These are phyloP conservation scores for Vanilla planifolia DNA, from an alignment of 106 monocot genomes.

Conservation along the genomic window DNA sequence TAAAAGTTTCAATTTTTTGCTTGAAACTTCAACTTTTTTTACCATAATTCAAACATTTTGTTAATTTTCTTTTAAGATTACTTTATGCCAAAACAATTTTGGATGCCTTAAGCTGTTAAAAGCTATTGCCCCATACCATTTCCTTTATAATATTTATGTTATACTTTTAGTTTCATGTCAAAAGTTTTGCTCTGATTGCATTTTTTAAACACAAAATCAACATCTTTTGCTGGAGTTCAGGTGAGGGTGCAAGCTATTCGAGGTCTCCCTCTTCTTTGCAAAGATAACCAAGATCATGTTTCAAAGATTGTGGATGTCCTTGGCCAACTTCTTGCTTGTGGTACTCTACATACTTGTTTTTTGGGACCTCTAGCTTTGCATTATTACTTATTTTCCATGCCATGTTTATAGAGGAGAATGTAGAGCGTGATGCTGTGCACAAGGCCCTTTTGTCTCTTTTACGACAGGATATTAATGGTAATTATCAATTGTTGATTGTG, in stretches of 20 bases:
- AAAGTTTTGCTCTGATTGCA: too few relatives aligned
- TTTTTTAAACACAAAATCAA: neutral
- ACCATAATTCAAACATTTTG: too few relatives aligned
- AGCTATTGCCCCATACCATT: too few relatives aligned
- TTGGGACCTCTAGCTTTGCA: constrained; percentile 1
- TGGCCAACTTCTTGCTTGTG: constrained; percentile 76
- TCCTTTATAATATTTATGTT: too few relatives aligned
- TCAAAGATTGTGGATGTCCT: constrained; percentile 93
- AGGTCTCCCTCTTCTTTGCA: constrained; percentile 94
- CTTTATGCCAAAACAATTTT: too few relatives aligned
- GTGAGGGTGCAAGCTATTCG: constrained; percentile 95
- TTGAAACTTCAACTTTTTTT: too few relatives aligned
- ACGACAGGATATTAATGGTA: constrained; percentile 97
- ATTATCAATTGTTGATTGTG: neutral
- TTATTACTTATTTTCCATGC: constrained; percentile 9
- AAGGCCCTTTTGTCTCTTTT: constrained; percentile 93
- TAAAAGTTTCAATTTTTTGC: too few relatives aligned
- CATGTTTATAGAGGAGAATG: constrained; percentile 78
- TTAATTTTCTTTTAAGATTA: too few relatives aligned
- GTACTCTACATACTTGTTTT: constrained; percentile 27
- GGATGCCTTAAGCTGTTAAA: too few relatives aligned
- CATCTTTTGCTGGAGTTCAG: constrained; percentile 27
- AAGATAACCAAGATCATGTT: constrained; percentile 90
- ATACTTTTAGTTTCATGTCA: too few relatives aligned
- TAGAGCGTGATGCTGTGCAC: constrained; percentile 98